Evolutionary conservation across 192 early-diverging fungal genomes (phyloP).

Genomic region (Funneliformis mosseae): DNA sequence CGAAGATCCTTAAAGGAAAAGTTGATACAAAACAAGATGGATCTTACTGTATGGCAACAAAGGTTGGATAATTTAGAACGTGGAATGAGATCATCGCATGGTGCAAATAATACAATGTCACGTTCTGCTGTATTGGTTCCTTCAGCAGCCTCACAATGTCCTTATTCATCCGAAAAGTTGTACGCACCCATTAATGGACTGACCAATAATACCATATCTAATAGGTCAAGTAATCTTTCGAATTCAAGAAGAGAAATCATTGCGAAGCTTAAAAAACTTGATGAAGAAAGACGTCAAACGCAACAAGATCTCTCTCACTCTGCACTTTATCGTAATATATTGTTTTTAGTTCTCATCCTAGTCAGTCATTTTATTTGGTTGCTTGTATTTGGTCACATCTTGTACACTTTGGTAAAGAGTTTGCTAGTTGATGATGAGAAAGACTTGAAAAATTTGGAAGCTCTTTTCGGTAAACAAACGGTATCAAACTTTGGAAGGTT

Average conservation of each 20-base stretch:
- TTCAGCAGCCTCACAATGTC: not conserved
- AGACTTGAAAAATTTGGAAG: not conserved
- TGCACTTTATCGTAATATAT: constrained; percentile 31
- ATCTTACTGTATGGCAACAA: not conserved
- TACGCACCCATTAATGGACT: constrained; percentile 18
- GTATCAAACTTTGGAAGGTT: constrained; percentile 22
- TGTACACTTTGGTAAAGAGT: constrained; percentile 24
- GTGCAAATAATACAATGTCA: not conserved
- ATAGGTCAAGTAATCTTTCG: not conserved
- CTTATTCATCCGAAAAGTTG: constrained; percentile 26
- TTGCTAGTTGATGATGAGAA: constrained; percentile 23
- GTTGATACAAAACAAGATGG: constrained; percentile 21
- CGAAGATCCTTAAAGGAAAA: constrained; percentile 17
- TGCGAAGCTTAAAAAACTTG: constrained; percentile 25
- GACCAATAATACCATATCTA: not conserved
- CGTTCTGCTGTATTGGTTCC: not conserved
- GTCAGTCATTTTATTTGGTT: constrained; percentile 18
- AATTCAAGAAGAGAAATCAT: constrained; percentile 11
- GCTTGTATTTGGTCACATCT: not conserved
- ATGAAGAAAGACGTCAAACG: not conserved
- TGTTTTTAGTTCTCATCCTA: constrained; percentile 22
- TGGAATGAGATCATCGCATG: not conserved
- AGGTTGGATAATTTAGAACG: constrained; percentile 21
- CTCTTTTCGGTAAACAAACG: constrained; percentile 32
- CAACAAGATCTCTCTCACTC: constrained; percentile 21